These are phyloP conservation scores for Nannochloropsis granulata DNA, from an alignment of 108 stramenopile species.

Conservation along the genomic window DNA sequence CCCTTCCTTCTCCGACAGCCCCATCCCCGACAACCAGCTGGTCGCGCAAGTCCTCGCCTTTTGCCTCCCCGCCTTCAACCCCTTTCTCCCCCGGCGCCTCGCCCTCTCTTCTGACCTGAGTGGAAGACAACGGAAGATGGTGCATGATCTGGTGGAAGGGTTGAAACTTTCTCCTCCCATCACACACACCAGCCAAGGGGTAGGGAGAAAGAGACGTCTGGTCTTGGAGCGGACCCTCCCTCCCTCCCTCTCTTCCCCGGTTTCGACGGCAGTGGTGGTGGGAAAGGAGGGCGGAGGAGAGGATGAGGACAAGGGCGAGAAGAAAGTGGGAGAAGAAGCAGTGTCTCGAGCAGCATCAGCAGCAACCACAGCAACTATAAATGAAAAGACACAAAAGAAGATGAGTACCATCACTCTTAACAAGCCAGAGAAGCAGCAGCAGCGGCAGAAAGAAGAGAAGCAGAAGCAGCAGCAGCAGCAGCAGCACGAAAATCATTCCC, in stretches of 20 bases:
- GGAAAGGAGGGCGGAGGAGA: neutral
- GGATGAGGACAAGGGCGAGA: neutral
- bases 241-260: neutral
- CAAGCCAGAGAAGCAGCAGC: neutral
- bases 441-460: neutral
- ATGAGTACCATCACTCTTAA: neutral
- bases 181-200: slow-evolving; percentile 13
- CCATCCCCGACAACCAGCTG: neutral
- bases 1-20: neutral
- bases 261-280: neutral
- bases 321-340: too few species aligned
- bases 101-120: slow-evolving; percentile 6
- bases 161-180: neutral
- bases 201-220: neutral
- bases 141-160: slow-evolving; percentile 17
- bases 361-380: neutral
- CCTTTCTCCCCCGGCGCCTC: neutral
- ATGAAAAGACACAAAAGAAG: neutral
- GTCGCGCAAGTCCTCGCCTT: neutral
- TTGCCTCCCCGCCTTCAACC: neutral
- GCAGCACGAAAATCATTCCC: too few species aligned
- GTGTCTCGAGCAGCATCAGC: neutral
- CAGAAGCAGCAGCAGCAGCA: too few species aligned
- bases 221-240: neutral
- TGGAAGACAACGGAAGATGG: slow-evolving; percentile 15